Conservation (phyloP, 176 grass and related monocot species). For the Stipa capillata region DNA sequence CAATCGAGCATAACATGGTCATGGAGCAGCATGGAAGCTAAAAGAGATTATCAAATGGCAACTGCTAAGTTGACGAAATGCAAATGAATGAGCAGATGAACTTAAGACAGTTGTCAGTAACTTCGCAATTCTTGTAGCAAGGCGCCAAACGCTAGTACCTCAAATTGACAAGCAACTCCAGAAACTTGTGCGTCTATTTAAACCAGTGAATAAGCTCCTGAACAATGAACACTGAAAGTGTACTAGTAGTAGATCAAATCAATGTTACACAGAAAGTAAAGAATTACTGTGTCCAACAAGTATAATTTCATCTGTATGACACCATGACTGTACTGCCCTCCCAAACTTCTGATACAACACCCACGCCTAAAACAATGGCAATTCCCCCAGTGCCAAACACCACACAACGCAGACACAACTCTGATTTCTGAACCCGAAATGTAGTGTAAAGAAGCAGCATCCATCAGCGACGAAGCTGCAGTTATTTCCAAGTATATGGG, state of each 20-base stretch:
- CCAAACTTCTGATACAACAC: not conserved
- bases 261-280: not conserved
- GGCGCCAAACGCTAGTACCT: too few species aligned
- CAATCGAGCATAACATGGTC: not conserved
- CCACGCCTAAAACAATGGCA: conserved; percentile 2
- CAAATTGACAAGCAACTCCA: not conserved
- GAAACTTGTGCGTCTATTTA: not conserved
- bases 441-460: conserved; percentile 10
- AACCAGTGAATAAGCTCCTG: not conserved
- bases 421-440: conserved; percentile 5
- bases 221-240: not conserved
- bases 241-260: not conserved
- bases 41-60: not conserved
- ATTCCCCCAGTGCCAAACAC: not conserved
- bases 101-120: not conserved
- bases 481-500: conserved; percentile 18
- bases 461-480: not conserved
- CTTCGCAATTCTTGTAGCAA: not conserved
- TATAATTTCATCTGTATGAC: conserved; percentile 32
- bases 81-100: not conserved
- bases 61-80: not conserved
- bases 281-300: not conserved
- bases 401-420: not conserved
- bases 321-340: not conserved
- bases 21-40: not conserved